Conservation (phyloP, 805 yeast genomes). For the Ogataea glucozyma region DNA sequence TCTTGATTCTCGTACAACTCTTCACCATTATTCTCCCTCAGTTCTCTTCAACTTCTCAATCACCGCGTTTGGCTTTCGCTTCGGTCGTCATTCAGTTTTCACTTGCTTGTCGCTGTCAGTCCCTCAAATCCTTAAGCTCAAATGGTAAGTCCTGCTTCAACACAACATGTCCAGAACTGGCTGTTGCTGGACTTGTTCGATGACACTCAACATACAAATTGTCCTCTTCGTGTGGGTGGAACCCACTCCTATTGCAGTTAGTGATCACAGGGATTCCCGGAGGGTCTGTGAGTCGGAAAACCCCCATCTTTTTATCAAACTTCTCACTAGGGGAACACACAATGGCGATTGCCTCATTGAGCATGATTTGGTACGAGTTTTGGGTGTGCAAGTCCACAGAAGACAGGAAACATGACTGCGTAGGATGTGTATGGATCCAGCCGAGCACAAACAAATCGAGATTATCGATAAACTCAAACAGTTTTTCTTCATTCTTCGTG, state of each 20-base stretch:
- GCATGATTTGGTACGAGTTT: conserved; percentile 66
- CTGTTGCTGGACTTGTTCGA: conserved; percentile 31
- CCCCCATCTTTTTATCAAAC: conserved; percentile 49
- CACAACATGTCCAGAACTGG: conserved; percentile 49
- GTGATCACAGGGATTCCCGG: conserved; percentile 60
- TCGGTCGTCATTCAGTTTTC: neutral
- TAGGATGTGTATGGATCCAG: conserved; percentile 77
- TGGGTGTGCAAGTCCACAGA: conserved; percentile 71
- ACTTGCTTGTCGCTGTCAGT: neutral
- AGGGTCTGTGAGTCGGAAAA: conserved; percentile 64
- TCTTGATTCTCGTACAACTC: no score
- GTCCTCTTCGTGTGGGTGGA: conserved; percentile 61
- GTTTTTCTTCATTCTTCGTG: conserved; percentile 58
- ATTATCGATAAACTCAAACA: conserved; percentile 56
- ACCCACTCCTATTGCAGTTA: conserved; percentile 49
- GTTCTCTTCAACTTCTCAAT: no score
- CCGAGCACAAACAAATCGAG: conserved; percentile 64
- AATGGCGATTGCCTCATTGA: conserved; percentile 67
- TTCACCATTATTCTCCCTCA: no score
- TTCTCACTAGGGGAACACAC: conserved; percentile 58
- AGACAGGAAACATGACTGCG: conserved; percentile 68
- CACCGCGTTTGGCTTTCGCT: no score
- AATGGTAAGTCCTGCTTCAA: conserved; percentile 48
- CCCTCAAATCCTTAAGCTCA: conserved; percentile 49
- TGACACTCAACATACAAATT: conserved; percentile 51